These are phyloP conservation scores for Neurospora sp. DNA, from an alignment of 495 filamentous ascomycete species.

Conservation along the genomic window DNA sequence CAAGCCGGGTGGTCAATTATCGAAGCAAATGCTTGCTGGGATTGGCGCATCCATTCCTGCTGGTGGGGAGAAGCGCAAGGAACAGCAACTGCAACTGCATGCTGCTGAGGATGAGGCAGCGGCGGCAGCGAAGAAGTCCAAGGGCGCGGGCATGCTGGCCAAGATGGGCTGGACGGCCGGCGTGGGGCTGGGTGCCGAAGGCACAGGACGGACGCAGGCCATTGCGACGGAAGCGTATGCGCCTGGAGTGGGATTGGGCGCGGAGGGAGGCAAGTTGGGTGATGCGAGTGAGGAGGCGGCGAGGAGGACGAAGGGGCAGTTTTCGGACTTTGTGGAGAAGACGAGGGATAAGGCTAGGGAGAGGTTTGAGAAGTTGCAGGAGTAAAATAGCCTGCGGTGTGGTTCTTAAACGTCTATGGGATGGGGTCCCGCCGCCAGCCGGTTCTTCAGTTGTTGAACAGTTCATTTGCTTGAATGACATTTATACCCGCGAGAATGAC, in stretches of 20 bases:
- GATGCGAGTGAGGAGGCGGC: slow-evolving; percentile 75
- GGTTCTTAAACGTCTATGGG: background rate
- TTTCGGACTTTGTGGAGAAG: slow-evolving; percentile 66
- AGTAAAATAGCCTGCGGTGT: background rate
- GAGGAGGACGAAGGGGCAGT: slow-evolving; percentile 57
- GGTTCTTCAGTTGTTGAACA: background rate
- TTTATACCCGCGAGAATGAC: background rate
- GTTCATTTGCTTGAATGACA: background rate
- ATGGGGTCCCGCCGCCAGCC: background rate
- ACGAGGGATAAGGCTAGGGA: slow-evolving; percentile 72
- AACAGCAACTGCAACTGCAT: slow-evolving; percentile 2
- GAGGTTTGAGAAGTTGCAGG: slow-evolving; percentile 55
- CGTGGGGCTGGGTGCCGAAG: slow-evolving; percentile 69
- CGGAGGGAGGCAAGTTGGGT: slow-evolving; percentile 71
- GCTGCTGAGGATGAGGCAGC: slow-evolving; percentile 8
- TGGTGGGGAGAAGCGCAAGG: slow-evolving; percentile 18
- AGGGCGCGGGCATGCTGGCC: slow-evolving; percentile 71
- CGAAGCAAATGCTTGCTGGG: background rate
- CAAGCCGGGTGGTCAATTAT: slow-evolving; percentile 15
- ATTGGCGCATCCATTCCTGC: background rate
- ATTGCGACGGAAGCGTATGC: slow-evolving; percentile 72
- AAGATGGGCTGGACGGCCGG: slow-evolving; percentile 90
- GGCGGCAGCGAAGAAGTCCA: slow-evolving; percentile 45
- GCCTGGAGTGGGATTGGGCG: slow-evolving; percentile 77
- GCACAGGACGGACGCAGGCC: slow-evolving; percentile 65